Conservation (phyloP, 2,329 filamentous ascomycete genomes). For the Xylaria sp. region DNA sequence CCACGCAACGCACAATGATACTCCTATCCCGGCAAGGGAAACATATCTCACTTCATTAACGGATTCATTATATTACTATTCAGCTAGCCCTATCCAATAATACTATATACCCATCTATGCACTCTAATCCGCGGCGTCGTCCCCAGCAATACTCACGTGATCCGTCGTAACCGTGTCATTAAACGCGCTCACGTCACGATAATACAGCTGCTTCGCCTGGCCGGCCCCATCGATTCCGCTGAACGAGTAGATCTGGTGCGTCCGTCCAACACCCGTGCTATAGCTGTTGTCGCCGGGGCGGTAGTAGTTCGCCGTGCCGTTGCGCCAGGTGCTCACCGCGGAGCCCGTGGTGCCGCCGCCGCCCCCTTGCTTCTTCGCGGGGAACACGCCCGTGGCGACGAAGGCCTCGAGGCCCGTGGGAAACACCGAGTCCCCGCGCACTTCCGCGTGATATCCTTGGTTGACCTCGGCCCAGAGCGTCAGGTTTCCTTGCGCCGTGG, state of each 20-base stretch:
- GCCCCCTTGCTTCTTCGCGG: conserved; percentile 27
- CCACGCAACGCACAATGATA: no score
- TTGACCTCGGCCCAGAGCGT: conserved; percentile 57
- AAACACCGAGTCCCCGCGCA: conserved; percentile 58
- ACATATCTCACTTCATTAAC: neutral
- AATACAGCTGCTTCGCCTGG: conserved; percentile 62
- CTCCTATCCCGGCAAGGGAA: neutral
- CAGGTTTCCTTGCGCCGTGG: conserved; percentile 57
- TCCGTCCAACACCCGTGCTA: conserved; percentile 65
- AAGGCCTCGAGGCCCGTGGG: conserved; percentile 72
- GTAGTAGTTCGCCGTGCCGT: conserved; percentile 68
- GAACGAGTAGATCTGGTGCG: conserved; percentile 67
- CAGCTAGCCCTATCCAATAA: conserved; percentile 6
- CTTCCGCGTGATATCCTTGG: conserved; percentile 55
- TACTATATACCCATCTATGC: neutral
- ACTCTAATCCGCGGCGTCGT: neutral
- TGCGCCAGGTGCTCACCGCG: conserved; percentile 62
- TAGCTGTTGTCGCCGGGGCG: conserved; percentile 57
- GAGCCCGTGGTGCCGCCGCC: conserved; percentile 38
- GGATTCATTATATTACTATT: conserved; percentile 22
- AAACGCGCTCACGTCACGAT: conserved; percentile 59
- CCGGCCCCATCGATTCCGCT: conserved; percentile 53
- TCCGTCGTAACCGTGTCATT: conserved; percentile 46
- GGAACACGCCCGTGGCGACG: conserved; percentile 47
- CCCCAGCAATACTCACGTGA: conserved; percentile 19